Evolutionary conservation across 2,329 filamentous ascomycete species (phyloP).

Genomic region (Aspergillus sp.): DNA sequence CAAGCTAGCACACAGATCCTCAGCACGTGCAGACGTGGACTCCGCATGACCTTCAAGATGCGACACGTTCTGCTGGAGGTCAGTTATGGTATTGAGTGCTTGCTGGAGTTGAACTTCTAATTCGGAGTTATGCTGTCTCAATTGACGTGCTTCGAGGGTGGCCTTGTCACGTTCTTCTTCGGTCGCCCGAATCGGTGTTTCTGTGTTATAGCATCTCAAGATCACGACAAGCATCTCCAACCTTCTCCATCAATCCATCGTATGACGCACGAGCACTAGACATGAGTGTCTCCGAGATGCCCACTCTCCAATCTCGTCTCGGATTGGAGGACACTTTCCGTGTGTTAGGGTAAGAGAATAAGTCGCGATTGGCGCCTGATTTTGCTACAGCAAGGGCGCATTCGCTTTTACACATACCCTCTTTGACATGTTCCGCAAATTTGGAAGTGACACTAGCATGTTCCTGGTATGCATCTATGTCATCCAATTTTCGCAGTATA

Average conservation of each 20-base stretch:
- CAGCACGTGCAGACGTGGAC: slow-evolving; percentile 29
- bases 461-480: neutral
- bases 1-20: slow-evolving; percentile 28
- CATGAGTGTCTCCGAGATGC: slow-evolving; percentile 39
- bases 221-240: slow-evolving; percentile 48
- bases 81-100: slow-evolving; percentile 27
- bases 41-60: slow-evolving; percentile 30
- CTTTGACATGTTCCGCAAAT: slow-evolving; percentile 14
- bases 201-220: slow-evolving; percentile 51
- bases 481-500: slow-evolving; percentile 5
- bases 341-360: slow-evolving; percentile 5
- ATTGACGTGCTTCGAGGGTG: slow-evolving; percentile 27
- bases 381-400: slow-evolving; percentile 13
- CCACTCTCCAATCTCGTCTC: slow-evolving; percentile 43
- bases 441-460: slow-evolving; percentile 10
- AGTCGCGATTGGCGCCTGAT: slow-evolving; percentile 6
- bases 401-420: slow-evolving; percentile 1
- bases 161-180: slow-evolving; percentile 27
- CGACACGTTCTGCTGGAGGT: slow-evolving; percentile 35
- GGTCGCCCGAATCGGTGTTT: slow-evolving; percentile 44
- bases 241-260: slow-evolving; percentile 40
- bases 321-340: slow-evolving; percentile 13
- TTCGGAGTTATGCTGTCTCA: slow-evolving; percentile 27
- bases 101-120: slow-evolving; percentile 32
- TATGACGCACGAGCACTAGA: slow-evolving; percentile 37